Evolutionary conservation across 75 land plant species (phyloP).

Genomic region (Picea glauca): DNA sequence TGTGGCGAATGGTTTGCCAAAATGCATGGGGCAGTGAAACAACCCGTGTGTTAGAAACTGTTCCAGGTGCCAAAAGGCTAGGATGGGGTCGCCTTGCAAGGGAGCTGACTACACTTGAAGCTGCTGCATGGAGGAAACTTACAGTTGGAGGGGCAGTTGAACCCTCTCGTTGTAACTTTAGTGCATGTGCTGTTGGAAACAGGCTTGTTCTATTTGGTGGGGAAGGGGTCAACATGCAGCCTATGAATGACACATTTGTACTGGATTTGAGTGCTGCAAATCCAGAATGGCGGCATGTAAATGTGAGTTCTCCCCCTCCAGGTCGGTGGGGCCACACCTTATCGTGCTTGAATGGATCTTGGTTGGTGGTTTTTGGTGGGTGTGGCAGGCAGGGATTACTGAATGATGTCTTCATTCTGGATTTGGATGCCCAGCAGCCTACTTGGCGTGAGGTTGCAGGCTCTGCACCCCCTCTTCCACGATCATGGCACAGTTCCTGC

Average conservation of each 20-base stretch:
- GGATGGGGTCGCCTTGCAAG: conserved; percentile 71
- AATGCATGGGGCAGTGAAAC: conserved; percentile 71
- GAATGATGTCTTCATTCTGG: conserved; percentile 79
- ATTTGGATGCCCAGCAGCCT: conserved; percentile 78
- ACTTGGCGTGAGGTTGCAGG: conserved; percentile 77
- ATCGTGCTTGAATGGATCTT: conserved; percentile 72
- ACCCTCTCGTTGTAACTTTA: conserved; percentile 88
- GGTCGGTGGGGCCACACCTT: conserved; percentile 92
- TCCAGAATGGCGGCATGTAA: conserved; percentile 82
- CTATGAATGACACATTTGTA: conserved; percentile 90
- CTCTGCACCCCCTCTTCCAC: conserved; percentile 66
- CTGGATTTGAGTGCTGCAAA: conserved; percentile 59
- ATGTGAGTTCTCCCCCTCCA: conserved; percentile 78
- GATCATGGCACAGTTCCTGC: conserved; percentile 94
- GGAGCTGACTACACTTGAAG: conserved; percentile 76
- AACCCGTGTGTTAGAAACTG: conserved; percentile 41
- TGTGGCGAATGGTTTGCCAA: conserved; percentile 68
- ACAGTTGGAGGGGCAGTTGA: conserved; percentile 62
- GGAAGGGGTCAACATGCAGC: conserved; percentile 89
- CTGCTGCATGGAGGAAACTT: conserved; percentile 27
- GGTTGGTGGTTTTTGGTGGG: conserved; percentile 84
- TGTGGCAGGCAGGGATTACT: conserved; percentile 78
- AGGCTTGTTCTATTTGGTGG: conserved; percentile 81
- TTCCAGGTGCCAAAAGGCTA: conserved; percentile 30
- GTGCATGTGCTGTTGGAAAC: conserved; percentile 92